Percentiles rank a stretch among this genome's conserved stretches.
Evolutionary conservation across 1,284 basidiomycete species (phyloP).

Genomic region (Ustilago cynodontis): DNA sequence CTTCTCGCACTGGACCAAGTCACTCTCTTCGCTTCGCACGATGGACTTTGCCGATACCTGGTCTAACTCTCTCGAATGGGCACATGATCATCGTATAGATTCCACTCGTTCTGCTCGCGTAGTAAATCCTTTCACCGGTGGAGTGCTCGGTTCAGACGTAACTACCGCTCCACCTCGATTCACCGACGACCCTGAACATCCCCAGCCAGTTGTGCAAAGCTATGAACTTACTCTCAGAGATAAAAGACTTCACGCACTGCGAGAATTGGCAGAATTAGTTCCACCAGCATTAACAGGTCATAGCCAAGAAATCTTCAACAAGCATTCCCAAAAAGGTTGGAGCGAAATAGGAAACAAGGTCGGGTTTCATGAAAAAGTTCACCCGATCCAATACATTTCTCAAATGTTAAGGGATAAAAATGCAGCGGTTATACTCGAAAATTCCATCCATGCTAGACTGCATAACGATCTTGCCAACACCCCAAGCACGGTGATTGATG

Average conservation of each 20-base stretch:
- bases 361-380: conserved; percentile 5
- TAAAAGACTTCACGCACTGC: conserved; percentile 10
- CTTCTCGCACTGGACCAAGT: not conserved
- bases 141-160: not conserved
- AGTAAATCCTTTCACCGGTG: conserved; percentile 7
- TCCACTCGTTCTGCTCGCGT: not conserved
- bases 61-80: conserved; percentile 4
- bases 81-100: conserved; percentile 1
- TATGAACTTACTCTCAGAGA: not conserved
- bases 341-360: not conserved
- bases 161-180: not conserved
- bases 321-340: not conserved
- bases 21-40: not conserved
- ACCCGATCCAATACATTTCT: conserved; percentile 29
- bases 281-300: conserved; percentile 15
- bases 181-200: conserved; percentile 3
- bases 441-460: conserved; percentile 10
- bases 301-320: not conserved
- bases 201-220: not conserved
- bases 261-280: not conserved
- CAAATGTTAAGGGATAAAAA: conserved; percentile 16
- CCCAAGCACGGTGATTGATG: not conserved
- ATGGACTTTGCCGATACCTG: conserved; percentile 5
- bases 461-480: not conserved
- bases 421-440: conserved; percentile 19